Evolutionary conservation across 2,329 filamentous ascomycete species (phyloP), one percentile per base, ranked within the genome.

Genomic region (Epichloe gansuensis): DNA sequence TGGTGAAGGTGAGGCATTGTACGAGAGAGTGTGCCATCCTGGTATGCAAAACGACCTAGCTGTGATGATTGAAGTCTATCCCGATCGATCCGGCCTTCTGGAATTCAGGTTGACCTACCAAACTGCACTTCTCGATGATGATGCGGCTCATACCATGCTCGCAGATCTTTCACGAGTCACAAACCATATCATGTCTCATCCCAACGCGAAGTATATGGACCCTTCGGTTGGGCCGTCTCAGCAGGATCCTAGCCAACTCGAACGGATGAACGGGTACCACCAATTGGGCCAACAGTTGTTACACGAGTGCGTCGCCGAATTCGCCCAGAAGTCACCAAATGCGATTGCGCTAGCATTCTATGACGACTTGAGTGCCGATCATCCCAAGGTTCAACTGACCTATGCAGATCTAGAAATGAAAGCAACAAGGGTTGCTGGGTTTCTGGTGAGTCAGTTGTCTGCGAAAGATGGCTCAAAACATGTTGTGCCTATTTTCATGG

Each of bases 401-500:
- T 72, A 70, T 52, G 55, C 47, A 5, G 61, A 70, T 55, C 64
- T 72, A 5, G 63, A 72, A 45, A 46, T 56, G 3, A 63, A 60
- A 44, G 66, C 69, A 11, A 61, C 66, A 39, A 42, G 46, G 25
- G 58, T 72, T 42, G 68, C 68, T 3, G 53, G 58, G 5, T 48
- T 63, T 50, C 56, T 69, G 8, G 25, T 5, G 42, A 25, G 42
- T 3, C 42, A 23, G n/a, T 15, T 44, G 8, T 4, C 42, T 8
- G 21, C n/a, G 11, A 31, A 31, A 31, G 41, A 21, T 15, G 50
- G 60, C 9, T 46, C 61, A 5, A 52, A 57, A 39, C 60, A 63
- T 42, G 68, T 62, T 42, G 55, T 69, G 5, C 67, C 65, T 8
- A 65, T 72, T 13, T 70, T 67, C 38, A 70, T 72, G 57, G 62